Conservation (phyloP, 495 filamentous ascomycete genomes). For the Hypoxylon fragiforme region DNA sequence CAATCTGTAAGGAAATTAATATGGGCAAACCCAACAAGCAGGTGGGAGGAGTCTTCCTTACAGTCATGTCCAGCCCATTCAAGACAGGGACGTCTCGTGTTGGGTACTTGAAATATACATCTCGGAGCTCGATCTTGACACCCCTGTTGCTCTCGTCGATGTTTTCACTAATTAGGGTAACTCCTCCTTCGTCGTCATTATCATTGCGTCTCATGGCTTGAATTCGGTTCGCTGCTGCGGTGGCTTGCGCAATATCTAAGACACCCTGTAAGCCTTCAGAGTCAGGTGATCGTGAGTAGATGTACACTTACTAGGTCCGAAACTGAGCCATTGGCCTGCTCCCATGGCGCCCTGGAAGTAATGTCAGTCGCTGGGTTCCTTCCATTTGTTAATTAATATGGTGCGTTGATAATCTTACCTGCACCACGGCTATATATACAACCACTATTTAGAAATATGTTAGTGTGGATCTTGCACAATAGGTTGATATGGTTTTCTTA, state of each 20-base stretch:
- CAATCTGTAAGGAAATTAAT: conserved; percentile 48
- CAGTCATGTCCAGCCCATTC: conserved; percentile 52
- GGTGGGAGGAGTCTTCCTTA: conserved; percentile 29
- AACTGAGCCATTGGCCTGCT: conserved; percentile 51
- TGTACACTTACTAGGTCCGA: conserved; percentile 49
- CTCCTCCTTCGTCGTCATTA: conserved; percentile 30
- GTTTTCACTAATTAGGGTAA: conserved; percentile 34
- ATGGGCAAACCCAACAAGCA: too few species aligned
- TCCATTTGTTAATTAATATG: conserved; percentile 1
- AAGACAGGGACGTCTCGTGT: conserved; percentile 57
- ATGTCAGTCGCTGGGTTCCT: conserved; percentile 5
- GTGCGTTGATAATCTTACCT: conserved; percentile 35
- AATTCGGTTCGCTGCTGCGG: conserved; percentile 59
- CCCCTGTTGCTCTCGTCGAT: conserved; percentile 50
- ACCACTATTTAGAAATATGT: conserved; percentile 40
- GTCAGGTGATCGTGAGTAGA: background rate
- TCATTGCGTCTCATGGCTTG: conserved; percentile 47
- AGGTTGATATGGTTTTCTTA: conserved; percentile 28
- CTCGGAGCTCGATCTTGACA: conserved; percentile 56
- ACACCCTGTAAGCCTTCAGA: background rate
- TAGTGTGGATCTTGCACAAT: background rate
- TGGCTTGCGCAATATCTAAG: conserved; percentile 60
- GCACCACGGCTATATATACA: conserved; percentile 51
- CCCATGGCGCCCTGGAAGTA: conserved; percentile 43
- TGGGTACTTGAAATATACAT: conserved; percentile 64